Conservation (phyloP, 345 rosid species). For the Adansonia digitata region DNA sequence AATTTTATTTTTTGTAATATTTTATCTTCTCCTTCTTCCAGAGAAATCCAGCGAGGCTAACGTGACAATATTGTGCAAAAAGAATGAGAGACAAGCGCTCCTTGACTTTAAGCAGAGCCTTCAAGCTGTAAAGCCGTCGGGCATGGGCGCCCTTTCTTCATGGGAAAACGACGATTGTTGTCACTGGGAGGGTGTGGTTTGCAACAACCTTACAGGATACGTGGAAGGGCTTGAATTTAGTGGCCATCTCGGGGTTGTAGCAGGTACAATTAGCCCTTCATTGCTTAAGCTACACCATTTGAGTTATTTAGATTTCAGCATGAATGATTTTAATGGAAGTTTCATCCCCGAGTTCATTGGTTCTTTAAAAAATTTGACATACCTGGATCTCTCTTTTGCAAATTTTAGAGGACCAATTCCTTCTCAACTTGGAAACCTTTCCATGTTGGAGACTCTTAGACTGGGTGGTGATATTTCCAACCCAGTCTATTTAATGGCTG, state of each 20-base stretch:
- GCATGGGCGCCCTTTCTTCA: neutral
- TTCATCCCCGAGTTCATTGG: constrained; percentile 31
- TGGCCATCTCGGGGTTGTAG: neutral
- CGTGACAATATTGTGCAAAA: neutral
- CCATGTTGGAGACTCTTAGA: constrained; percentile 38
- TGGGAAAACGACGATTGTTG: neutral
- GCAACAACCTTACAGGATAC: neutral
- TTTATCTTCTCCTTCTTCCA: neutral
- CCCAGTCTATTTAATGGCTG: too few relatives aligned
- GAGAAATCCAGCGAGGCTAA: neutral
- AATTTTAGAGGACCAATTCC: constrained; percentile 36
- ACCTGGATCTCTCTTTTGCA: constrained; percentile 36
- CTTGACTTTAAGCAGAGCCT: neutral
- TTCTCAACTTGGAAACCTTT: constrained; percentile 29
- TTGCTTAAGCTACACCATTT: constrained; percentile 32
- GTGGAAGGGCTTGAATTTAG: neutral
- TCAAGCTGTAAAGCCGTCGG: neutral
- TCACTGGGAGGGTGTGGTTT: neutral
- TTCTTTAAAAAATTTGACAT: constrained; percentile 18
- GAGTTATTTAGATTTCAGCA: constrained; percentile 29
- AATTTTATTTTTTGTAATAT: neutral
- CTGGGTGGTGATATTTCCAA: constrained; percentile 3
- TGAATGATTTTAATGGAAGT: constrained; percentile 26
- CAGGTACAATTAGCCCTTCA: constrained; percentile 39
- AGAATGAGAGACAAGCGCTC: neutral